Conservation (phyloP, 176 grass and related monocot genomes). For the Zea luxurians region DNA sequence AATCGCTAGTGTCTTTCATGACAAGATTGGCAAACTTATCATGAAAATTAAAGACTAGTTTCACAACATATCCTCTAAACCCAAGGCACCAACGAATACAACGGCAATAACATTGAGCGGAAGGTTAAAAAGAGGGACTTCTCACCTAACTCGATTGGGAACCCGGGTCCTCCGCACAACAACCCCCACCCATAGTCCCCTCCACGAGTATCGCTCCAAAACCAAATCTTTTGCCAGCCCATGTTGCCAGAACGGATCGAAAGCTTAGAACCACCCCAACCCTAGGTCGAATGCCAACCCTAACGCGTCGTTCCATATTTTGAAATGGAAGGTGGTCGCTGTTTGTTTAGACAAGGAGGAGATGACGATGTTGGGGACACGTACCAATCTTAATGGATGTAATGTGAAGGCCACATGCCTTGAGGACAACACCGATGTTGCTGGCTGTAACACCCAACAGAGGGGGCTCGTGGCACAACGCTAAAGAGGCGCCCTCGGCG, state of each 20-base stretch:
- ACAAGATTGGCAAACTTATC: conserved; percentile 39
- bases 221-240: conserved; percentile 30
- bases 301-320: not conserved
- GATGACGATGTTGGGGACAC: conserved; percentile 30
- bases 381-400: conserved; percentile 70
- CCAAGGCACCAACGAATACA: conserved; percentile 24
- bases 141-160: conserved; percentile 39
- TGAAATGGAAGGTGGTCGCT: not conserved
- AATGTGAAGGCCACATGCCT: conserved; percentile 66
- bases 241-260: conserved; percentile 38
- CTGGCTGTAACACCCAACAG: conserved; percentile 56
- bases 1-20: conserved; percentile 37
- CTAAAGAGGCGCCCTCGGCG: too few relatives aligned
- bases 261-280: not conserved
- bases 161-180: conserved; percentile 32
- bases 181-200: conserved; percentile 32
- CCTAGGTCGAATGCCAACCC: conserved; percentile 2
- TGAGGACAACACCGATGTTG: conserved; percentile 69
- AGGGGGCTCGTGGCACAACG: too few relatives aligned
- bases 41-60: conserved; percentile 33
- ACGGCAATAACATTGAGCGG: not conserved
- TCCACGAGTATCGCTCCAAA: conserved; percentile 41
- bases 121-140: conserved; percentile 51
- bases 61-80: conserved; percentile 19
- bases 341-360: not conserved